Conservation (phyloP, 768 basidiomycete genomes). For the Hysterangium stoloniferum region DNA sequence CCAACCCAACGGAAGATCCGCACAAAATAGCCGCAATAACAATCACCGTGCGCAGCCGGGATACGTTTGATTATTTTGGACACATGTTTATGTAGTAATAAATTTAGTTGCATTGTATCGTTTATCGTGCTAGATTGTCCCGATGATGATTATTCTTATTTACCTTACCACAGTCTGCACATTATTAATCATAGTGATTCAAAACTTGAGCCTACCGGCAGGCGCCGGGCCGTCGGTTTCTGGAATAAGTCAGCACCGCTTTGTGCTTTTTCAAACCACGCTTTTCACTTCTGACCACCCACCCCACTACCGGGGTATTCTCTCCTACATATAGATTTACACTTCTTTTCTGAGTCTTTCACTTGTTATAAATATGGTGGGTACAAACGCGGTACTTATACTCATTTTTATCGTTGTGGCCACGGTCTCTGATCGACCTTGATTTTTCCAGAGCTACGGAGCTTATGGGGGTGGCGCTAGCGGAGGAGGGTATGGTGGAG, state of each 20-base stretch:
- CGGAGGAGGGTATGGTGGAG: slow-evolving; percentile 22
- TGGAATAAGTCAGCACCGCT: not conserved
- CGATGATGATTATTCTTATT: no score
- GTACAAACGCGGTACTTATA: slow-evolving; percentile 2
- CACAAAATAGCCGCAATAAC: no score
- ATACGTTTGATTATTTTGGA: no score
- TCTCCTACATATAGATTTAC: not conserved
- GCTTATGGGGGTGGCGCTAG: slow-evolving; percentile 30
- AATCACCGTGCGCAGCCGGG: no score
- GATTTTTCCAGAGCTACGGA: slow-evolving; percentile 21
- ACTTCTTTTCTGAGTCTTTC: slow-evolving; percentile 4
- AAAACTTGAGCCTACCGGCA: no score
- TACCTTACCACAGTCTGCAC: no score
- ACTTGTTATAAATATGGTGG: slow-evolving; percentile 4
- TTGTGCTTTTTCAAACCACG: slow-evolving; percentile 1
- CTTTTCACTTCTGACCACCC: slow-evolving; percentile 3
- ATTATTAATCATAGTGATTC: no score
- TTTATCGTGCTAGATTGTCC: no score
- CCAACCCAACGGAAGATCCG: no score
- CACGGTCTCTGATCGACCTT: not conserved
- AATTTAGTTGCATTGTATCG: no score
- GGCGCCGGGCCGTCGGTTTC: no score
- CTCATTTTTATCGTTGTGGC: not conserved
- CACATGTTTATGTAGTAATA: no score
- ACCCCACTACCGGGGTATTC: not conserved